Conservation (phyloP, 306 rosid species). For the Cucumis cinereus region DNA sequence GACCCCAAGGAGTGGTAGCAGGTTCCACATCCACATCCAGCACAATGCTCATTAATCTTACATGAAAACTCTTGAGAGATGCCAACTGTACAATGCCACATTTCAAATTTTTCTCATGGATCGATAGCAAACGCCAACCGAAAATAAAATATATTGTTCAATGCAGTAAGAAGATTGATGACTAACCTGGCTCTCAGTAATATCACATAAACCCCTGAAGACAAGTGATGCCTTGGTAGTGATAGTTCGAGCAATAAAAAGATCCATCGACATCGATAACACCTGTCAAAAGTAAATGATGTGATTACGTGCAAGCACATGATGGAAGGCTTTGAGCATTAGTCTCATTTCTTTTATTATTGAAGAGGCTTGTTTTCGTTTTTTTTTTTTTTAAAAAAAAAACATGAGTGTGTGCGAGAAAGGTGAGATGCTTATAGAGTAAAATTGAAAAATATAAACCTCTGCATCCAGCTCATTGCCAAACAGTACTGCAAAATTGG, state of each 20-base stretch:
- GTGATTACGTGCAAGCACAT: constrained; percentile 1
- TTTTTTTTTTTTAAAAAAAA: too few relatives aligned
- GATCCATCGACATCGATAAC: constrained; percentile 99
- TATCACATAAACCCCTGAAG: constrained; percentile 63
- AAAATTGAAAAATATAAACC: constrained; percentile 33
- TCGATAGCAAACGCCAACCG: constrained; percentile 14
- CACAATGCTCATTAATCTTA: constrained; percentile 94
- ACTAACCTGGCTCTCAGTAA: constrained; percentile 75
- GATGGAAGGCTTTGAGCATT: not conserved
- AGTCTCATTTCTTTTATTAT: too few relatives aligned
- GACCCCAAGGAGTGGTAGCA: constrained; percentile 99
- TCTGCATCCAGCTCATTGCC: constrained; percentile 99
- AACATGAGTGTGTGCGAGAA: not conserved
- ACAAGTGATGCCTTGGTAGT: constrained; percentile 92
- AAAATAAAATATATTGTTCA: not conserved
- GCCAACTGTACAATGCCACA: constrained; percentile 50
- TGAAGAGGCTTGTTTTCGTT: too few relatives aligned
- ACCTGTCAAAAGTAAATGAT: constrained; percentile 39
- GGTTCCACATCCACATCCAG: constrained; percentile 99
- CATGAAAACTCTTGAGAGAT: constrained; percentile 93
- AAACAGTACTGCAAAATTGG: constrained; percentile 76
- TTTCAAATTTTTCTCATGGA: constrained; percentile 11
- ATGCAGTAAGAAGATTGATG: not conserved
- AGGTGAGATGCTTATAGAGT: constrained; percentile 2
- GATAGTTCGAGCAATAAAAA: constrained; percentile 97